Evolutionary conservation across 106 monocot species (phyloP).

Genomic region (Ottelia alismoides): DNA sequence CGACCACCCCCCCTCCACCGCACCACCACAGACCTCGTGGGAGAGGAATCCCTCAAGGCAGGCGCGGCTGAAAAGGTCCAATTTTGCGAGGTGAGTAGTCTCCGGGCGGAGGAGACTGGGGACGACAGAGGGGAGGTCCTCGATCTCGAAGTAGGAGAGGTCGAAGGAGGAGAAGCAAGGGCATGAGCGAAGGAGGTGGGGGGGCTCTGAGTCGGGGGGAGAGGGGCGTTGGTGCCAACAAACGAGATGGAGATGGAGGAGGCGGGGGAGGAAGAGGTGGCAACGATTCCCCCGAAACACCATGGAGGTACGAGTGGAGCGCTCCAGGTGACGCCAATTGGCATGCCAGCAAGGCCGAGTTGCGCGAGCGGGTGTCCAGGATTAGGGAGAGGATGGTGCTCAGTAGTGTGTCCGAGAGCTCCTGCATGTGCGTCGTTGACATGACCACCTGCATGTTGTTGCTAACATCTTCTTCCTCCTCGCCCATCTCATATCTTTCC

Average conservation of each 20-base stretch:
- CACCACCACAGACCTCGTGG: conserved; percentile 30
- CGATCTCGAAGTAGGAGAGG: conserved; percentile 85
- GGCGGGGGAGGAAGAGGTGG: conserved; percentile 43
- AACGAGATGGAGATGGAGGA: conserved; percentile 43
- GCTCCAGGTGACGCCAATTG: conserved; percentile 40
- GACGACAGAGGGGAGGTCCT: conserved; percentile 61
- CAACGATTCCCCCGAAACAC: conserved; percentile 73
- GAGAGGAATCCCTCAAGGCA: conserved; percentile 57
- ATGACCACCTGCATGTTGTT: no score
- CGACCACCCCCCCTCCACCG: no score
- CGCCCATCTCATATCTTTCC: no score
- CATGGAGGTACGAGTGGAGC: conserved; percentile 55
- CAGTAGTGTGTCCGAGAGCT: conserved; percentile 72
- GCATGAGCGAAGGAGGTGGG: conserved; percentile 34
- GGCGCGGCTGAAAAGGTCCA: conserved; percentile 44
- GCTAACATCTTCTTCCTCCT: no score
- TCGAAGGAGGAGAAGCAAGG: conserved; percentile 33
- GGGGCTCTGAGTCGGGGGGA: conserved; percentile 38
- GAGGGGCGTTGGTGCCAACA: conserved; percentile 66
- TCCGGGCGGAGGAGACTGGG: conserved; percentile 1
- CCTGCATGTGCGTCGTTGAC: conserved; percentile 35
- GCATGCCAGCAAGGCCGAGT: conserved; percentile 50
- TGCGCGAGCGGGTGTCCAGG: conserved; percentile 41
- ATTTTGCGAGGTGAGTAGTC: conserved; percentile 23
- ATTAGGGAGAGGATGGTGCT: conserved; percentile 32